Evolutionary conservation across 805 yeast genomes (phyloP).

Genomic region (Candida ovalis): DNA sequence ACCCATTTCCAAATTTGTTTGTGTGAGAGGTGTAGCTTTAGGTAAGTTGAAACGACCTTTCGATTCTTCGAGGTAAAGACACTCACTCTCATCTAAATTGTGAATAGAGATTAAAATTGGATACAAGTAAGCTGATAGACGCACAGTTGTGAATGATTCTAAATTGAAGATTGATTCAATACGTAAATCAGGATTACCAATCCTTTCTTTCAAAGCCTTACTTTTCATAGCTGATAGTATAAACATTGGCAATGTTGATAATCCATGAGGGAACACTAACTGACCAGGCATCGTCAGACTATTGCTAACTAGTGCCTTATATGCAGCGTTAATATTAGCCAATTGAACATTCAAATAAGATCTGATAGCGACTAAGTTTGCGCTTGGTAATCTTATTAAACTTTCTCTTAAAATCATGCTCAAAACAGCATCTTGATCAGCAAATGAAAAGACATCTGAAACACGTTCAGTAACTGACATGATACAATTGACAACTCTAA

Average conservation of each 20-base stretch:
- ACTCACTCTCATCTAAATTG: conserved; percentile 55
- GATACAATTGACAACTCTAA: conserved; percentile 82
- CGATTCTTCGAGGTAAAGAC: conserved; percentile 38
- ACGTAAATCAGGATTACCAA: conserved; percentile 59
- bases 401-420: conserved; percentile 52
- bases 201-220: conserved; percentile 51
- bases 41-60: conserved; percentile 47
- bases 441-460: conserved; percentile 70
- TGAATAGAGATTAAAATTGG: conserved; percentile 80
- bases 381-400: conserved; percentile 35
- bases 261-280: conserved; percentile 76
- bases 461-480: conserved; percentile 75
- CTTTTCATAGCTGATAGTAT: conserved; percentile 68
- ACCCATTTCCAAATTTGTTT: conserved; percentile 46
- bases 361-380: conserved; percentile 32
- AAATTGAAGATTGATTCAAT: conserved; percentile 51
- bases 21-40: conserved; percentile 41
- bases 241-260: conserved; percentile 66
- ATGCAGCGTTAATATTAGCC: conserved; percentile 54
- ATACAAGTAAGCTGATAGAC: conserved; percentile 62
- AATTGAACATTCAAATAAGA: conserved; percentile 37
- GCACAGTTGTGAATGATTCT: conserved; percentile 50
- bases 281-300: conserved; percentile 50
- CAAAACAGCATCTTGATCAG: conserved; percentile 67
- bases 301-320: conserved; percentile 44